Percentiles rank a stretch among this genome's conserved stretches.
These are phyloP conservation scores for Ustilago lituana DNA, from an alignment of 1,284 basidiomycete species.

Conservation along the genomic window DNA sequence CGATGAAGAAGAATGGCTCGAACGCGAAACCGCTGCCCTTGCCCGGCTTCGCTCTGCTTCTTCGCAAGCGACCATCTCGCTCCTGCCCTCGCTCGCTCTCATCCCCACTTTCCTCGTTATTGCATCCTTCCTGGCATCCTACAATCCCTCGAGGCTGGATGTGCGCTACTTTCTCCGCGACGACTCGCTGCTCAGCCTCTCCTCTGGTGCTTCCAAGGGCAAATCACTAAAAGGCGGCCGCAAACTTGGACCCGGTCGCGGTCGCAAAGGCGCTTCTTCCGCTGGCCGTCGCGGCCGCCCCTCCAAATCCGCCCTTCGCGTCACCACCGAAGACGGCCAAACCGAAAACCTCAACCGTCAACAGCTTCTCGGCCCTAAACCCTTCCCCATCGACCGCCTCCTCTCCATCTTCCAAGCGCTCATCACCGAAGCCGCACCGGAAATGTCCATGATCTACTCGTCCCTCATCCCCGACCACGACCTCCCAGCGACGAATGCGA, in stretches of 20 bases:
- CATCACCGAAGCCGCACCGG: slow-evolving; percentile 81
- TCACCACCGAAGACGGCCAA: slow-evolving; percentile 37
- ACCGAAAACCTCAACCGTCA: slow-evolving; percentile 72
- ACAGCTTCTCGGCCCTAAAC: slow-evolving; percentile 79
- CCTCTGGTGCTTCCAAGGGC: slow-evolving; percentile 27
- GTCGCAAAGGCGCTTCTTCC: slow-evolving; percentile 21
- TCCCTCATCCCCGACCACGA: slow-evolving; percentile 63
- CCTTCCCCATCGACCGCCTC: slow-evolving; percentile 84
- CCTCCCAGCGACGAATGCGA: background rate
- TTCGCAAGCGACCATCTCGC: slow-evolving; percentile 29
- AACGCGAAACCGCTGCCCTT: slow-evolving; percentile 21
- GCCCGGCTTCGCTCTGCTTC: slow-evolving; percentile 17
- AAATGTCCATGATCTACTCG: slow-evolving; percentile 61
- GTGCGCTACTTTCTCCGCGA: slow-evolving; percentile 68
- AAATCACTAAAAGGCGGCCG: slow-evolving; percentile 37
- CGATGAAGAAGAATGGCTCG: slow-evolving; percentile 46
- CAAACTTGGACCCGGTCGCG: slow-evolving; percentile 32
- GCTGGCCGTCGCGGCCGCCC: slow-evolving; percentile 28
- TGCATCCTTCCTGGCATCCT: slow-evolving; percentile 84
- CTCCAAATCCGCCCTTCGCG: slow-evolving; percentile 20
- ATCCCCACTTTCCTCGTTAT: slow-evolving; percentile 77
- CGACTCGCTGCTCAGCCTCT: slow-evolving; percentile 39
- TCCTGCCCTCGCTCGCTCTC: slow-evolving; percentile 38
- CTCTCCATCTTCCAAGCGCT: slow-evolving; percentile 84
- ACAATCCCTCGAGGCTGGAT: slow-evolving; percentile 84